phyloP scores from a whole-genome alignment of 345 rosid species.

The Cardiospermum halicacabum region DNA sequence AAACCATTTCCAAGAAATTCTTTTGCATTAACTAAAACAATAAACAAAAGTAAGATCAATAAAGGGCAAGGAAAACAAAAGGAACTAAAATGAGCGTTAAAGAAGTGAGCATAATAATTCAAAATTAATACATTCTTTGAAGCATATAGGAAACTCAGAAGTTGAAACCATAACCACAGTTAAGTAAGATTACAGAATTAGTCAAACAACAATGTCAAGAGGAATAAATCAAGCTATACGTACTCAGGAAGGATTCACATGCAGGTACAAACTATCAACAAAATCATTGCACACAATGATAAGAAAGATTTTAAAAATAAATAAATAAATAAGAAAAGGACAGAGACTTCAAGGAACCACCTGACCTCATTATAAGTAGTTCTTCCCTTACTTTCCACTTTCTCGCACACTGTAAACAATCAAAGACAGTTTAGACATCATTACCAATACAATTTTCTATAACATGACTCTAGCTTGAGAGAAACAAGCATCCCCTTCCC shows the following conservation, averaged over 20 bases:
- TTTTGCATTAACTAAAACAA: background rate
- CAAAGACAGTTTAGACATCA: constrained; percentile 12
- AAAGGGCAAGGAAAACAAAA: background rate
- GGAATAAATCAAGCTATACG: background rate
- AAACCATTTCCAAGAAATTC: background rate
- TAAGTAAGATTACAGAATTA: background rate
- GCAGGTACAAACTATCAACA: background rate
- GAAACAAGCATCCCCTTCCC: background rate
- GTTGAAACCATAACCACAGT: background rate
- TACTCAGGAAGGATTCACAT: constrained; percentile 2
- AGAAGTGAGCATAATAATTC: background rate
- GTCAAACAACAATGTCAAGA: too few relatives aligned
- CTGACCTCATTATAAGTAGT: constrained; percentile 97
- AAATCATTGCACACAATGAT: background rate
- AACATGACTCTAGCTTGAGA: background rate
- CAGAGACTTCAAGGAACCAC: constrained; percentile 29
- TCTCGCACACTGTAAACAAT: constrained; percentile 72
- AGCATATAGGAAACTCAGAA: background rate
- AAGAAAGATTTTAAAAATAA: constrained; percentile 1
- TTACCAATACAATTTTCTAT: background rate
- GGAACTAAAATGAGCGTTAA: background rate
- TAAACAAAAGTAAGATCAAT: background rate
- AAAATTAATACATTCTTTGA: background rate
- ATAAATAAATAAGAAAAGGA: too few relatives aligned
- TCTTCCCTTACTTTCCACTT: constrained; percentile 97